Evolutionary conservation across 768 basidiomycete species (phyloP), one percentile per base, ranked within the genome.

Genomic region (Scleroderma bovista): DNA sequence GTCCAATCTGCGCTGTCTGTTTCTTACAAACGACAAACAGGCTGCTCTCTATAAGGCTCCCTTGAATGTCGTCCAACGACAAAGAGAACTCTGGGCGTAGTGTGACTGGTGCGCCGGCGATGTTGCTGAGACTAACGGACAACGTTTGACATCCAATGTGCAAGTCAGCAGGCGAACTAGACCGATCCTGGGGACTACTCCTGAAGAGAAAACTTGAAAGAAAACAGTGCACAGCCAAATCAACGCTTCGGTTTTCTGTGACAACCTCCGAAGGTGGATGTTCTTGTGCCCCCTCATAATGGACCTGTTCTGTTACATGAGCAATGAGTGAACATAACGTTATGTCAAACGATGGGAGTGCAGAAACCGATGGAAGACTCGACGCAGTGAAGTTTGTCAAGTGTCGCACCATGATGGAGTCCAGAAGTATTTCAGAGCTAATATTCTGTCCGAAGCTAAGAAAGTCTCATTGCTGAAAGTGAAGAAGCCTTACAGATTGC

Each of bases 281-380:
- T 19, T 17, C 41, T 24, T 16, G 33, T 6, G 16, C 6, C 32
- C n/a, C 43, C 36, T 47, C 38, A 47, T 37, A 66, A 22, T 44
- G 44, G 36, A 80, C 62, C 47, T 77, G 76, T 39, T 83, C 84
- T 34, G 79, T 53, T 17, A 76, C 55, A 48, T 67, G 72, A n/a
- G 79, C 40, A 33, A 61, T 68, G 9, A 71, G 53, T 5, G 66
- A 69, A 11, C 73, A 68, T 16, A 84, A 37, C 6, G 60, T 57
- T 24, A 76, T 49, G 48, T 83, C 77, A 26, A 83, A 58, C 29
- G 70, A 52, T 4, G 64, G 61, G 24, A 53, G 58, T 4, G 58
- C 46, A 15, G 32, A 49, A 15, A 54, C 12, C 20, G 42, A 39
- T 49, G 57, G 48, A 40, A 54, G 51, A 44, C 55, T 46, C 16